Evolutionary conservation across 805 yeast species (phyloP).

Genomic region (Ogataea nitratoaversa): DNA sequence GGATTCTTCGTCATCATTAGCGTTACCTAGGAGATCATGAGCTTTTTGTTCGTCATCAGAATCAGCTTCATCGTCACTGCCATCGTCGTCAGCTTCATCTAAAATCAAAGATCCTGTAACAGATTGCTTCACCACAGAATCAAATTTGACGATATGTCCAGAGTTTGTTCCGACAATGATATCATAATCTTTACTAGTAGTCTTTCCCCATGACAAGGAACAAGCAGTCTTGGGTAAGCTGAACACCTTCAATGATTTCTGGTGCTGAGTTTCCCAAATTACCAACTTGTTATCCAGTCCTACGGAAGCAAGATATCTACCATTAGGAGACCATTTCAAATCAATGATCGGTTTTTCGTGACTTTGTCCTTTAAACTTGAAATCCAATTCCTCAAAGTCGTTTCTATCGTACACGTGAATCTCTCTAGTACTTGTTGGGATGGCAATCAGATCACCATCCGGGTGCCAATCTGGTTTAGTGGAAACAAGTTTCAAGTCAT

Average conservation of each 20-base stretch:
- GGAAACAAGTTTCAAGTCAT: slow-evolving; percentile 24
- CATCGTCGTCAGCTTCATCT: slow-evolving; percentile 15
- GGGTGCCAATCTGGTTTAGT: slow-evolving; percentile 68
- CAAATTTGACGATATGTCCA: slow-evolving; percentile 35
- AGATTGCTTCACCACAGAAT: slow-evolving; percentile 10
- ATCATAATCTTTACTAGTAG: slow-evolving; percentile 13
- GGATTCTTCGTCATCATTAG: slow-evolving; percentile 10
- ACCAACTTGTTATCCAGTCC: slow-evolving; percentile 47
- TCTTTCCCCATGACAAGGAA: slow-evolving; percentile 32
- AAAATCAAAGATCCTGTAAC: slow-evolving; percentile 4
- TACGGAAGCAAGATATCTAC: slow-evolving; percentile 55
- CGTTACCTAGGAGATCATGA: background rate
- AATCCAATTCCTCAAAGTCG: slow-evolving; percentile 24
- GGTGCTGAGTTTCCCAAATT: slow-evolving; percentile 50
- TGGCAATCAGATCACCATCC: slow-evolving; percentile 61
- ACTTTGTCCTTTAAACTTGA: slow-evolving; percentile 20
- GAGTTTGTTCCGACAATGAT: slow-evolving; percentile 40
- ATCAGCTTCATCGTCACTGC: slow-evolving; percentile 20
- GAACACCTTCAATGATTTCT: slow-evolving; percentile 31
- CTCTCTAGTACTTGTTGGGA: slow-evolving; percentile 51
- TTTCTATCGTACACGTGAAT: slow-evolving; percentile 43
- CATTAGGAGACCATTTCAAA: slow-evolving; percentile 58
- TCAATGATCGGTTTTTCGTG: slow-evolving; percentile 40
- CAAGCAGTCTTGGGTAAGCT: slow-evolving; percentile 19
- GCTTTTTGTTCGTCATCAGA: slow-evolving; percentile 15